Conservation (phyloP, 495 filamentous ascomycete species). For the Aspergillus coremiiformis region DNA sequence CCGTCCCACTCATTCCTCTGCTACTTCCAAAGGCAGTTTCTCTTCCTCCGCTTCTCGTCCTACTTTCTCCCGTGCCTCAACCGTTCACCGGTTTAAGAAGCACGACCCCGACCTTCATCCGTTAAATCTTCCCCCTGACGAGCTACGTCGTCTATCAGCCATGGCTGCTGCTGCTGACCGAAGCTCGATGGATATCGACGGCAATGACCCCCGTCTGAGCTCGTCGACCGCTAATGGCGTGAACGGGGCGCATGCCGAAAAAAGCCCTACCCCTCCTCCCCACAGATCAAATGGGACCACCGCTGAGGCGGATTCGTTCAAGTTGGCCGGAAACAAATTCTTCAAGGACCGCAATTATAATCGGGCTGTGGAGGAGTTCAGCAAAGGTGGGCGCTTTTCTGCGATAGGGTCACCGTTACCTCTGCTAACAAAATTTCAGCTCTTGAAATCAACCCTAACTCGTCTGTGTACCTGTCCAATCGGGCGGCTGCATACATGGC, state of each 20-base stretch:
- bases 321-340: slow-evolving; percentile 87
- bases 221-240: slow-evolving; percentile 42
- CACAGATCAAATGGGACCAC: slow-evolving; percentile 56
- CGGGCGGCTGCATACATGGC: slow-evolving; percentile 90
- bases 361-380: slow-evolving; percentile 84
- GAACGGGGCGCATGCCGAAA: slow-evolving; percentile 44
- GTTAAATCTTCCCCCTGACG: slow-evolving; percentile 78
- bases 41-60: slow-evolving; percentile 2
- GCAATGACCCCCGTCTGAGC: slow-evolving; percentile 36
- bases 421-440: slow-evolving; percentile 43
- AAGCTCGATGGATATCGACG: slow-evolving; percentile 76
- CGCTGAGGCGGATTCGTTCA: slow-evolving; percentile 79
- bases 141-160: slow-evolving; percentile 67
- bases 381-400: slow-evolving; percentile 60
- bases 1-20: slow-evolving; percentile 12
- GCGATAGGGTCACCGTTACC: slow-evolving; percentile 1
- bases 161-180: slow-evolving; percentile 59
- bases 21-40: neutral
- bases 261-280: slow-evolving; percentile 71
- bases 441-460: slow-evolving; percentile 59
- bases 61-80: slow-evolving; percentile 10
- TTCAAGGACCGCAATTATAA: slow-evolving; percentile 87
- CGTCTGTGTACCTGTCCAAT: slow-evolving; percentile 89
- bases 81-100: slow-evolving; percentile 33
- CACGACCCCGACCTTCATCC: slow-evolving; percentile 69